Evolutionary conservation across 768 basidiomycete genomes (phyloP).

Genomic region (Cantharellus cinnabarinus): DNA sequence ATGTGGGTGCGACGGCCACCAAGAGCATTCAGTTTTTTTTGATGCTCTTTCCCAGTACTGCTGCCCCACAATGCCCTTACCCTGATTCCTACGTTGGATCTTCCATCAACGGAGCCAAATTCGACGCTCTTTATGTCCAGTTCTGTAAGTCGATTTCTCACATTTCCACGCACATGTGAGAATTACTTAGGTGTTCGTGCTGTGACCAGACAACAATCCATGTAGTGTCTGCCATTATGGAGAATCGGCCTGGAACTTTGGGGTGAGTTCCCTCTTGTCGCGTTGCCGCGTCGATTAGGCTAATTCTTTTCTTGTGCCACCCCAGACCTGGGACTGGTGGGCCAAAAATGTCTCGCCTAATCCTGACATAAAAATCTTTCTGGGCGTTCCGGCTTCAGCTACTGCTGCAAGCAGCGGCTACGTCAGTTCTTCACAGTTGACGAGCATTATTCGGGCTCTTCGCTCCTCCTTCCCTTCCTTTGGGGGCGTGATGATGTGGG

Average conservation of each 20-base stretch:
- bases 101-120: constrained; percentile 38
- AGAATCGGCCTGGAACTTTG: constrained; percentile 18
- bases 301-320: not conserved
- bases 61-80: constrained; percentile 37
- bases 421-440: not conserved
- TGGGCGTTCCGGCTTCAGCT: constrained; percentile 40
- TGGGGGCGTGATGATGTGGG: constrained; percentile 9
- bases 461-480: constrained; percentile 7
- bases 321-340: constrained; percentile 35
- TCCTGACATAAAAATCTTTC: constrained; percentile 38
- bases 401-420: constrained; percentile 41
- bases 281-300: not conserved
- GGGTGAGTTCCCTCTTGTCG: not conserved
- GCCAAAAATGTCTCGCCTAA: constrained; percentile 37
- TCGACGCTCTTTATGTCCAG: constrained; percentile 57
- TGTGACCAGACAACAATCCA: constrained; percentile 2
- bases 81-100: constrained; percentile 41
- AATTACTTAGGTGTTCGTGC: not conserved
- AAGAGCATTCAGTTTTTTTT: not conserved
- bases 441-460: constrained; percentile 2
- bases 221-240: not conserved
- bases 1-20: not conserved
- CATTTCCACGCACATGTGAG: not conserved
- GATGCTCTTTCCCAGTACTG: constrained; percentile 32
- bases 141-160: constrained; percentile 22